Base-by-base conservation (phyloP, 2,329 filamentous ascomycete species). In the Cladosporium oxysporum region DNA sequence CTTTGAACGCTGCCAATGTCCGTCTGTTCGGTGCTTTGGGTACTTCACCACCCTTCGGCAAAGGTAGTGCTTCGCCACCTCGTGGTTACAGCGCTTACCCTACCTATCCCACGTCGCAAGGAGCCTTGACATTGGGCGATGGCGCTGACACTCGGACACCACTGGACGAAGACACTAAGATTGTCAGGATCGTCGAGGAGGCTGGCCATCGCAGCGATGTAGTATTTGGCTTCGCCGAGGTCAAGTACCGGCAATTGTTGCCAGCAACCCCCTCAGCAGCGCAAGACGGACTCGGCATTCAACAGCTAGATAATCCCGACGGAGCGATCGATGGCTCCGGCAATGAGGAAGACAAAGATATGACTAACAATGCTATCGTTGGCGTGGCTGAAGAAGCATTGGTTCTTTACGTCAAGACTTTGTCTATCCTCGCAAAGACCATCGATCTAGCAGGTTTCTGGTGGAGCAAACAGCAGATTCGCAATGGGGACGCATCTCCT, bases 181-280 rank as follows among this genome's bases (percentile, higher is more conserved):
- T 91, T 49, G 88, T 94, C 2, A 90, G 93, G 73, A 85, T 87
- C 53, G 93, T 98, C 66, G 94, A 99, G 77, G 93, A 98, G 72
- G 90, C 92, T 69, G 95, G 95, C 1, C 95, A 93, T 35, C 86
- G 93, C 47, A 97, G 93, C 75, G 93, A 99, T 77, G 95, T 97
- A 55, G 93, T 99, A 2, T 99, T 93, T 76, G 93, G 94, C 3
- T 98, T 99, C 78, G 95, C 95, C 6, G 94, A 99, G 79, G 94
- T 99, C 75, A 99, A 99, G 79, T 97, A 96, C 79, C 95, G 96
- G 78, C 95, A 99, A 78, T 85, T 99, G n/a, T 87, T 97, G 59
- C 95, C 95, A 3, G 82, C 95, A 53, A 88, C 92, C 1, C 95
- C 94, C 1, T 94, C 91, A 0, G 94, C 91, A 0, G 86, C 85